These are phyloP conservation scores for Drechmeria coniospora DNA, from an alignment of 2,329 filamentous ascomycete species.

Conservation along the genomic window DNA sequence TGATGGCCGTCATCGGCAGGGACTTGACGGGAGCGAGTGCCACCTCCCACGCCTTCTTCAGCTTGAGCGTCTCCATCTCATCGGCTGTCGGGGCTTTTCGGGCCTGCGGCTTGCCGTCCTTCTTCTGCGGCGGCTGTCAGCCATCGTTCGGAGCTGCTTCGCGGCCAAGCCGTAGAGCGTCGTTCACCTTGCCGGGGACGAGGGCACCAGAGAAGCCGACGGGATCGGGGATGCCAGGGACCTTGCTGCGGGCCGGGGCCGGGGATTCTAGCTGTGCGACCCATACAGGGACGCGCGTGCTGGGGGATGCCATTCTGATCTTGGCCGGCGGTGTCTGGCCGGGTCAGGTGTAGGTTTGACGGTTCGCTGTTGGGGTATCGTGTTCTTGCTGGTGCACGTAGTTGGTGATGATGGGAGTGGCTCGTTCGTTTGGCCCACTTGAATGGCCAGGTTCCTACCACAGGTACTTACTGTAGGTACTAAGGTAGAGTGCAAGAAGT, in stretches of 20 bases:
- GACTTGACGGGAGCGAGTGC: slow-evolving; percentile 86
- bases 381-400: too few relatives aligned
- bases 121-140: slow-evolving; percentile 30
- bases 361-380: too few relatives aligned
- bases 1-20: slow-evolving; percentile 94
- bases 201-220: slow-evolving; percentile 58
- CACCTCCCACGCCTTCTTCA: slow-evolving; percentile 98
- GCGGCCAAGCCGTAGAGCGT: too few relatives aligned
- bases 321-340: background rate
- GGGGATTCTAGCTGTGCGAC: slow-evolving; percentile 63
- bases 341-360: background rate
- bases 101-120: slow-evolving; percentile 30
- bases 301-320: slow-evolving; percentile 14
- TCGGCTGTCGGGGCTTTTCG: slow-evolving; percentile 57
- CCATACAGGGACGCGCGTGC: slow-evolving; percentile 51
- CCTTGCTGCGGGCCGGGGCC: slow-evolving; percentile 50
- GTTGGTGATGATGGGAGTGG: too few relatives aligned
- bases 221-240: slow-evolving; percentile 60
- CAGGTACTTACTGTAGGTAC: too few relatives aligned
- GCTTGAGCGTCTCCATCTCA: slow-evolving; percentile 88
- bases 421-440: too few relatives aligned
- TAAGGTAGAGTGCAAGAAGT: too few relatives aligned
- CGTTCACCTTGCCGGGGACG: slow-evolving; percentile 39
- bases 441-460: too few relatives aligned
- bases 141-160: background rate